Base-by-base conservation (phyloP, 371 early-diverging fungal genomes). In the Polyrhizophydium stewartii region DNA sequence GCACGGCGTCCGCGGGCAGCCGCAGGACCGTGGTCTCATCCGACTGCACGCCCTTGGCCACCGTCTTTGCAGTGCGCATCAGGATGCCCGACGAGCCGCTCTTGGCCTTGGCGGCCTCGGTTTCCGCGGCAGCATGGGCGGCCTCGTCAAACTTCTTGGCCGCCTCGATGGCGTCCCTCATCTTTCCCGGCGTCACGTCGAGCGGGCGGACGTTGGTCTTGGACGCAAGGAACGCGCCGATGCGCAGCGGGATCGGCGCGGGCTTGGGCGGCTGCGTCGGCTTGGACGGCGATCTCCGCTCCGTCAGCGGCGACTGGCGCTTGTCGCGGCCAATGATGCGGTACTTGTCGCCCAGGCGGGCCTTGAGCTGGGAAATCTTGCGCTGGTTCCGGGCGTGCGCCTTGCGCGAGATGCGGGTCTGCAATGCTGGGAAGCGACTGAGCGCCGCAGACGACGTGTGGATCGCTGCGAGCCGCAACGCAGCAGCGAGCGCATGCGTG, bases 321-420 rank as follows among this genome's bases (percentile, higher is more conserved):
- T 70, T 70, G 43, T 70, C 70, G 9, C 70, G 58, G 17, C 66
- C 70, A 24, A 66, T 43, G 41, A 37, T 37, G 24, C 38, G 55
- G 55, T 70, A 70, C 30, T 64, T 59, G 32, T 63, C 61, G 30
- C 70, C 70, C 49, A 70, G 49, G 25, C 59, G 55, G n/a, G 28
- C 24, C 35, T 66, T 63, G 24, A 70, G 56, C 21, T 58, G 40
- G 16, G 22, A 55, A 51, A 64, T 66, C 47, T 64, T 66, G 28
- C 46, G 38, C 41, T 56, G 64, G 45, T 63, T 70, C 21, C 50
- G 52, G 16, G 19, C 52, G 59, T 66, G 63, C 10, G 70, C 43
- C 22, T 55, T 60, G 32, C 60, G 56, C 22, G 70, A 66, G 35
- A 70, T 70, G 27, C 64, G 65, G 33, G 53, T 60, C 33, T 31